Conservation (phyloP, 805 yeast species). For the Candida chauliodis region DNA sequence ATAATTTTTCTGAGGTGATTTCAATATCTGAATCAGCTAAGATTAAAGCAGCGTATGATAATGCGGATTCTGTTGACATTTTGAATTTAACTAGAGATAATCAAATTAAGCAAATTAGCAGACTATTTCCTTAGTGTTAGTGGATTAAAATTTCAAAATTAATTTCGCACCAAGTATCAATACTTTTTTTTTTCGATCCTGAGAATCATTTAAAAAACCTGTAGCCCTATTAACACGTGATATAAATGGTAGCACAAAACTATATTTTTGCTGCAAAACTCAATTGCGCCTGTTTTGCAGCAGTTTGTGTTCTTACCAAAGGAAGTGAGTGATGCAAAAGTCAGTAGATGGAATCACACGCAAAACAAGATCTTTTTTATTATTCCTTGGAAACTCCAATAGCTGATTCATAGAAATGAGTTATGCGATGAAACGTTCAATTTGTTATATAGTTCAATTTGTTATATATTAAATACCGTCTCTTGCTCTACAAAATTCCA, state of each 20-base stretch:
- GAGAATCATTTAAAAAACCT: not conserved
- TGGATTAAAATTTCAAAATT: slow-evolving; percentile 1
- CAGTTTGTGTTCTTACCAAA: not conserved
- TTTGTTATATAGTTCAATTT: too few species aligned
- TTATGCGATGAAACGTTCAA: too few species aligned
- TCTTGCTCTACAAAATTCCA: slow-evolving; percentile 13
- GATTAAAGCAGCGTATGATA: slow-evolving; percentile 50
- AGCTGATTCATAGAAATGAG: too few species aligned
- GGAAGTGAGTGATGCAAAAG: not conserved
- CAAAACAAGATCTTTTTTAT: not conserved
- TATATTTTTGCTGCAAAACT: not conserved
- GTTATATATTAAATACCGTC: slow-evolving; percentile 3
- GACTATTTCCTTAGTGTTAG: slow-evolving; percentile 44
- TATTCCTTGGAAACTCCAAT: too few species aligned
- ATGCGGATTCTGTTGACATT: slow-evolving; percentile 48
- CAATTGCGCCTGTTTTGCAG: not conserved
- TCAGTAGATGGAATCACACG: too few species aligned
- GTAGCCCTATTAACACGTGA: slow-evolving; percentile 2
- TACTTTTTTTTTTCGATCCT: slow-evolving; percentile 1
- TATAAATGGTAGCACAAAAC: not conserved
- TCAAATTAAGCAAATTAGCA: slow-evolving; percentile 45
- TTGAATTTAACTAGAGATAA: slow-evolving; percentile 40
- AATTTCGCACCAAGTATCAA: not conserved
- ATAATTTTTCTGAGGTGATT: slow-evolving; percentile 44
- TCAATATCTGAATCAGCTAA: slow-evolving; percentile 47